A percentile compares a stretch with the other conserved stretches of the same genome.
These are phyloP conservation scores for Nyctanthes arbortristis DNA, from an alignment of 257 asterid genomes.

Conservation along the genomic window DNA sequence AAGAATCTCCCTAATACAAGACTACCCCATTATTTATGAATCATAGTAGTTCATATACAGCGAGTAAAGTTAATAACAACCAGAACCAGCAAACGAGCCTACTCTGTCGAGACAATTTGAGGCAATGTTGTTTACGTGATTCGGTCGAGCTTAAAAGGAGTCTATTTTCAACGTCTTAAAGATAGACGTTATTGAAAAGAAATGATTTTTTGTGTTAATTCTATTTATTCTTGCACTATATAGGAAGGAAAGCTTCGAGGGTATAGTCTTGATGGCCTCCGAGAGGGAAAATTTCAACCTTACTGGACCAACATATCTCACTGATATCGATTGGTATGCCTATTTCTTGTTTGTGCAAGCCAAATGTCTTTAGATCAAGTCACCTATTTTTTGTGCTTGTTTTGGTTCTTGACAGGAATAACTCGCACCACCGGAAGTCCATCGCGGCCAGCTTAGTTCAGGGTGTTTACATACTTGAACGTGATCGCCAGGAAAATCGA, in stretches of 20 bases:
- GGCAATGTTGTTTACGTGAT: background rate
- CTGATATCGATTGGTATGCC: conserved; percentile 60
- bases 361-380: background rate
- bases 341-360: background rate
- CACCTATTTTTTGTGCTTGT: background rate
- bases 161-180: too few relatives aligned
- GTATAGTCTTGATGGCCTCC: conserved; percentile 47
- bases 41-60: too few relatives aligned
- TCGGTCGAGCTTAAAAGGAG: background rate
- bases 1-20: too few relatives aligned
- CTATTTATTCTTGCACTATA: background rate
- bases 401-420: conserved; percentile 39
- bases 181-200: too few relatives aligned
- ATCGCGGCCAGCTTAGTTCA: conserved; percentile 67
- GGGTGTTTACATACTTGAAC: conserved; percentile 63
- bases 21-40: too few relatives aligned
- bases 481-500: conserved; percentile 58
- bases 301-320: conserved; percentile 61
- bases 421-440: conserved; percentile 60
- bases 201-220: too few relatives aligned
- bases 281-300: conserved; percentile 50
- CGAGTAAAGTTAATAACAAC: too few relatives aligned
- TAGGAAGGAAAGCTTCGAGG: too few relatives aligned
- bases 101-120: background rate
- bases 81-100: background rate